Percentiles rank a stretch among this genome's conserved stretches.
Conservation (phyloP, 1,284 basidiomycete genomes). For the Ganoderma lucidum region DNA sequence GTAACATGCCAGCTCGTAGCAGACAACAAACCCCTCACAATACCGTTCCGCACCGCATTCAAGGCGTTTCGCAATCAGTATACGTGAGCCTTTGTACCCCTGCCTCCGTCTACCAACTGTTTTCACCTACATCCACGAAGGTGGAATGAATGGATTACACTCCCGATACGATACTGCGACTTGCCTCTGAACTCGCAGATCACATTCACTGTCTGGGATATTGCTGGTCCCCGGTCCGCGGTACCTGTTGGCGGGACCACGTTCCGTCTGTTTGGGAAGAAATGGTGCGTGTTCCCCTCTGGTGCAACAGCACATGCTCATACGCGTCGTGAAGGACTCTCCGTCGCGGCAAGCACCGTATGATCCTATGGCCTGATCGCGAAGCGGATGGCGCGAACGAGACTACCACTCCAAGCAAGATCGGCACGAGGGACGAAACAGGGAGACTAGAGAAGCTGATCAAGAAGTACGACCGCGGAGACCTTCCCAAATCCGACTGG, state of each 20-base stretch:
- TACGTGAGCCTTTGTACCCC: conserved; percentile 56
- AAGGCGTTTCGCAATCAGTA: conserved; percentile 90
- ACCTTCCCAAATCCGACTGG: conserved; percentile 96
- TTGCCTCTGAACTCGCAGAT: conserved; percentile 89
- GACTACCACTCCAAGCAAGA: conserved; percentile 87
- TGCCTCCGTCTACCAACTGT: no score
- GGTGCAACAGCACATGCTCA: neutral
- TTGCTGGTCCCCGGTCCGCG: conserved; percentile 79
- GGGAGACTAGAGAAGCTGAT: conserved; percentile 95
- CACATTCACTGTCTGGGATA: conserved; percentile 95
- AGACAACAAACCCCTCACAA: conserved; percentile 92
- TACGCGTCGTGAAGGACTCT: conserved; percentile 67
- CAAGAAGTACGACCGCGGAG: conserved; percentile 95
- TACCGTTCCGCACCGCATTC: conserved; percentile 91
- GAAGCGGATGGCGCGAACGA: conserved; percentile 89
- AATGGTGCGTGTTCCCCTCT: conserved; percentile 65
- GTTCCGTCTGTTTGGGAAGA: conserved; percentile 90
- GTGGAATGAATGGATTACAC: conserved; percentile 95
- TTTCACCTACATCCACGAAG: conserved; percentile 47
- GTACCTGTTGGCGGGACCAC: conserved; percentile 90
- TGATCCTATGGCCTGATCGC: conserved; percentile 83
- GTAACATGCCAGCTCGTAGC: conserved; percentile 91
- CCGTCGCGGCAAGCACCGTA: conserved; percentile 89
- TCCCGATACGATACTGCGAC: conserved; percentile 93
- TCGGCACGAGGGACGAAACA: conserved; percentile 87